Evolutionary conservation across 495 filamentous ascomycete species (phyloP), one percentile per base, ranked within the genome.

Genomic region (Annulohypoxylon moriforme): DNA sequence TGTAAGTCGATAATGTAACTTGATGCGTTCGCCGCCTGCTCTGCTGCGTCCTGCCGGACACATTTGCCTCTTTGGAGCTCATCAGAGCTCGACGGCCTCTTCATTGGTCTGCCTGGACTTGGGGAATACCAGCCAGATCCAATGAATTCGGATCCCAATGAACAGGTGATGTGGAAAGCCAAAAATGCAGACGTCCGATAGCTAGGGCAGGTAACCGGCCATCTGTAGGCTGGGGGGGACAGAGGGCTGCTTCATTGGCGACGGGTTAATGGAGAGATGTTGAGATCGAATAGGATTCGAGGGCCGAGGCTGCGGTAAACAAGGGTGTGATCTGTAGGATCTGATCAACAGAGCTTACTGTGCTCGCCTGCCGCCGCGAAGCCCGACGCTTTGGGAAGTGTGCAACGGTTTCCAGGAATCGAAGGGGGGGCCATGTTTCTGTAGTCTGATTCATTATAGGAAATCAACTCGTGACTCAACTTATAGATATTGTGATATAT

Each of bases 281-380:
- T 52, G 44, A 65, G 61, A 58, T 69, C 66, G 71, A 69, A 69
- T 73, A 66, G 66, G 65, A 73, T 66, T 61, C 60, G 47, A 66
- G 61, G 60, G 55, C 46, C 68, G 68, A 70, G 56, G 65, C 47
- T 64, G 65, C 70, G 60, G 61, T 42, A 46, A 42, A 61, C 64
- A 49, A 34, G 36, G 33, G 49, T 66, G 50, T 69, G 36, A 73
- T 69, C 71, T 73, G 71, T 73, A 56, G 71, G 71, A 73, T 69
- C 71, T 53, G 71, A 73, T 73, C 71, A 73, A 65, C 66, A 69
- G 61, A 73, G 71, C 71, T 73, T 73, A 73, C 71, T 73, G 62
- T 73, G 66, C 59, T 63, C 42, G 55, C 50, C 66, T 46, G 53
- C 47, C 52, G 33, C 53, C 58, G 31, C 66, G 61, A 64, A 59